Evolutionary conservation across 108 stramenopile species (phyloP).

Genomic region (Pseudonitzschia multistriata): DNA sequence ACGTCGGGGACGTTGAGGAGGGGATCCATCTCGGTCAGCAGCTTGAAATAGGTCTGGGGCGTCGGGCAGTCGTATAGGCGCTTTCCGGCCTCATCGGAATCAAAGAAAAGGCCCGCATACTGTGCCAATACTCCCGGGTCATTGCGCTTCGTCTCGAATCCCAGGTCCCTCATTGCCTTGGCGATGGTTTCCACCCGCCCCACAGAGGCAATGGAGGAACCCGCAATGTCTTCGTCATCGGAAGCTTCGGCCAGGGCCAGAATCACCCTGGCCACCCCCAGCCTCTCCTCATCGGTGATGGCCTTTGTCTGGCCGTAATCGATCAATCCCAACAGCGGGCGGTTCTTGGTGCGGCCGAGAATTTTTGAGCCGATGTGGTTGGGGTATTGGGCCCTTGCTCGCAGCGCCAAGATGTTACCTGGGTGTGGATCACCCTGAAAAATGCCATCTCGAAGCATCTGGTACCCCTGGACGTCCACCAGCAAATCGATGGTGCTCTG

Average conservation of each 20-base stretch:
- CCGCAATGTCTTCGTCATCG: background rate
- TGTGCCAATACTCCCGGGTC: slow-evolving; percentile 49
- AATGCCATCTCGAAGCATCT: slow-evolving; percentile 58
- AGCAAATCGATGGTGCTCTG: slow-evolving; percentile 47
- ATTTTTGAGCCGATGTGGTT: background rate
- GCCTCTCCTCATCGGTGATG: slow-evolving; percentile 45
- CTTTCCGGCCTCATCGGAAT: slow-evolving; percentile 52
- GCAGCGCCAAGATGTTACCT: slow-evolving; percentile 54
- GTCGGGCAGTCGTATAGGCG: slow-evolving; percentile 48
- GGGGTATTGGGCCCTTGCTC: background rate
- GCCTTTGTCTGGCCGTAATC: slow-evolving; percentile 70
- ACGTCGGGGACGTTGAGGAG: slow-evolving; percentile 63
- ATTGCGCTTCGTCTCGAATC: slow-evolving; percentile 47
- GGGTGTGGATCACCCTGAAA: slow-evolving; percentile 73
- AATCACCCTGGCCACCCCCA: slow-evolving; percentile 54
- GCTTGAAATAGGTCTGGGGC: slow-evolving; percentile 61
- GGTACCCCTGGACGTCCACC: slow-evolving; percentile 70
- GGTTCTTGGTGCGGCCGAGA: background rate
- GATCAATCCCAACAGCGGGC: slow-evolving; percentile 60
- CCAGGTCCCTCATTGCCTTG: slow-evolving; percentile 56
- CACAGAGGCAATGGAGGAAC: background rate
- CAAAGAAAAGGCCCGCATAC: slow-evolving; percentile 63
- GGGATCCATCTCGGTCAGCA: slow-evolving; percentile 51
- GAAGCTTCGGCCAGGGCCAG: slow-evolving; percentile 37
- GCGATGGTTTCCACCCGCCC: slow-evolving; percentile 28